phyloP scores from a whole-genome alignment of 192 early-diverging fungal genomes.

The Piromyces finnis region DNA sequence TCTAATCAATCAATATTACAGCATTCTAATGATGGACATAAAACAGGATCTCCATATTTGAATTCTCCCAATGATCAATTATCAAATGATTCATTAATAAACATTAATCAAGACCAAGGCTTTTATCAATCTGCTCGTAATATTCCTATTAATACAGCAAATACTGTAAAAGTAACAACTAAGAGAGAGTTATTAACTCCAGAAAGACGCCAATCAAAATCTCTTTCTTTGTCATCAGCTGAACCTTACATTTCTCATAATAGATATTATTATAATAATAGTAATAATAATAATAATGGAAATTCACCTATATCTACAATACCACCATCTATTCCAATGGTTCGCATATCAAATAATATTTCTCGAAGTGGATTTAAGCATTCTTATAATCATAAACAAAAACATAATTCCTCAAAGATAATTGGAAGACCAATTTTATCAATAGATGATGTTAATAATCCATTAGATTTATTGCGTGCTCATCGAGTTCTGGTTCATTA shows the following conservation, averaged over 20 bases:
- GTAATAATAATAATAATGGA: too few relatives aligned
- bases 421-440: not conserved
- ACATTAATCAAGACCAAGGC: not conserved
- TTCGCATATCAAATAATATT: not conserved
- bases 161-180: too few relatives aligned
- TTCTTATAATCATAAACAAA: not conserved
- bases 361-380: not conserved
- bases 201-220: too few relatives aligned
- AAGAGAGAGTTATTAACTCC: too few relatives aligned
- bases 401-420: not conserved
- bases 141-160: too few relatives aligned
- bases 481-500: not conserved
- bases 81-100: not conserved
- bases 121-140: not conserved
- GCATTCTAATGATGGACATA: not conserved
- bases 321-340: too few relatives aligned
- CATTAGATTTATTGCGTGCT: not conserved
- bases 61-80: not conserved
- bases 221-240: too few relatives aligned
- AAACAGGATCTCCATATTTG: not conserved
- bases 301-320: too few relatives aligned
- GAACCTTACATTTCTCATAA: too few relatives aligned
- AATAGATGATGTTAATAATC: not conserved
- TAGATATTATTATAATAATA: too few relatives aligned
- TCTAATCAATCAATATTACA: not conserved